Percentiles rank a stretch among this genome's conserved stretches.
Evolutionary conservation across 192 early-diverging fungal species (phyloP).

Genomic region (Chytriomyces sp.): DNA sequence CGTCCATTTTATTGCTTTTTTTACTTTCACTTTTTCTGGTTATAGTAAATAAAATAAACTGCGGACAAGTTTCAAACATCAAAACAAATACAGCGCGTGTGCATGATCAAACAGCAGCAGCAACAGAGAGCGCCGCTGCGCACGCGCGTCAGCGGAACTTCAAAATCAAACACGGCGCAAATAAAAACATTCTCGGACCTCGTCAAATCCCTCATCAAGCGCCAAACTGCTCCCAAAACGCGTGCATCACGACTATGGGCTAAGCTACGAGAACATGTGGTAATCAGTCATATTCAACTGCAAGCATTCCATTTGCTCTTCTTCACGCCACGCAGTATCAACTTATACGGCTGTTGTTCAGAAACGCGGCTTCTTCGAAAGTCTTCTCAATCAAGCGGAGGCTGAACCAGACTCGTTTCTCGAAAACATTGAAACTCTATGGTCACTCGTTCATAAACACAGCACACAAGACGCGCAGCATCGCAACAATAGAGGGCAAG

Average conservation of each 20-base stretch:
- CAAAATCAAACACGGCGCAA: slow-evolving; percentile 20
- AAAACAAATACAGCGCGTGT: too few relatives aligned
- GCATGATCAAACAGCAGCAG: too few relatives aligned
- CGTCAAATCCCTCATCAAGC: slow-evolving; percentile 30
- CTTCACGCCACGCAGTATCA: too few relatives aligned
- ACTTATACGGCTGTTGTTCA: slow-evolving; percentile 6
- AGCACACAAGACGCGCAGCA: slow-evolving; percentile 16
- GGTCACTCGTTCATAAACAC: slow-evolving; percentile 51
- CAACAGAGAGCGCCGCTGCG: too few relatives aligned
- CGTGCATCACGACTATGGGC: slow-evolving; percentile 47
- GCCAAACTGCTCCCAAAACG: slow-evolving; percentile 41
- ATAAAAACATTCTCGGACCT: slow-evolving; percentile 33
- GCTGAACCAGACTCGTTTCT: slow-evolving; percentile 43
- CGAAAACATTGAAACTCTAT: slow-evolving; percentile 50
- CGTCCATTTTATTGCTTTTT: too few relatives aligned
- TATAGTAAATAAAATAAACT: too few relatives aligned
- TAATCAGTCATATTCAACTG: slow-evolving; percentile 39
- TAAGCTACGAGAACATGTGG: slow-evolving; percentile 45
- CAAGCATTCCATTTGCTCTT: slow-evolving; percentile 16
- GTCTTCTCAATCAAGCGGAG: slow-evolving; percentile 47
- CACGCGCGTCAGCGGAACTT: slow-evolving; percentile 4
- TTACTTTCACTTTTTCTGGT: too few relatives aligned
- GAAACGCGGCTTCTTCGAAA: slow-evolving; percentile 52
- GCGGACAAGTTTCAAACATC: too few relatives aligned
- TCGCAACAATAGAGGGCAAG: slow-evolving; percentile 15